A percentile compares a stretch with the other conserved stretches of the same genome.
Conservation (phyloP, 2,329 filamentous ascomycete genomes). For the Fusarium cyanostomum region DNA sequence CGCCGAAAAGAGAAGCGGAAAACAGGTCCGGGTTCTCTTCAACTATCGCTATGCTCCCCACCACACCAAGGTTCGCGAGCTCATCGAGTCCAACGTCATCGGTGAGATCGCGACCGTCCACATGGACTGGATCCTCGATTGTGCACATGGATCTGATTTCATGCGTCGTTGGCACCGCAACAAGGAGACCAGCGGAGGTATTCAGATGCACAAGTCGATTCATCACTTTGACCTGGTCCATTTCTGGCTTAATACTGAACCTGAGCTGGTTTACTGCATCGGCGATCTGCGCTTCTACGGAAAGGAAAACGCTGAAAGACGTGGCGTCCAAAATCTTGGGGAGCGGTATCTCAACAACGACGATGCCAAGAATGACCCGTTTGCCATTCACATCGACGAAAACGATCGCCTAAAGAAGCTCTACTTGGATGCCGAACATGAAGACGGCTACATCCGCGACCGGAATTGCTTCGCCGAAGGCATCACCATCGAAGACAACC, state of each 20-base stretch:
- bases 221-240: slow-evolving; percentile 71
- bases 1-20: slow-evolving; percentile 44
- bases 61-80: slow-evolving; percentile 66
- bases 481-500: slow-evolving; percentile 71
- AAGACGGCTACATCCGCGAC: slow-evolving; percentile 69
- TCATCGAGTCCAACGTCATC: slow-evolving; percentile 63
- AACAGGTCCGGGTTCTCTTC: slow-evolving; percentile 66
- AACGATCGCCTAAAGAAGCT: slow-evolving; percentile 64
- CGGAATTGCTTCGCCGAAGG: slow-evolving; percentile 70
- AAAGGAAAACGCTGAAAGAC: slow-evolving; percentile 65
- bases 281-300: slow-evolving; percentile 70
- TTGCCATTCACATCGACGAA: slow-evolving; percentile 64
- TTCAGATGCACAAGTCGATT: slow-evolving; percentile 70
- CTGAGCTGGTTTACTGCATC: slow-evolving; percentile 65
- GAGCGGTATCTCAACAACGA: slow-evolving; percentile 60
- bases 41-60: slow-evolving; percentile 73
- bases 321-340: slow-evolving; percentile 62
- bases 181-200: slow-evolving; percentile 66
- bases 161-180: slow-evolving; percentile 72
- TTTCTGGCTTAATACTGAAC: slow-evolving; percentile 67
- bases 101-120: slow-evolving; percentile 66
- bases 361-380: slow-evolving; percentile 63
- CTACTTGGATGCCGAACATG: slow-evolving; percentile 70
- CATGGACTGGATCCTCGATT: slow-evolving; percentile 72
- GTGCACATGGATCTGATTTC: slow-evolving; percentile 68